Percentiles rank a stretch among this genome's conserved stretches.
These are phyloP conservation scores for Alternaria dauci DNA, from an alignment of 2,329 filamentous ascomycete species.

Conservation along the genomic window DNA sequence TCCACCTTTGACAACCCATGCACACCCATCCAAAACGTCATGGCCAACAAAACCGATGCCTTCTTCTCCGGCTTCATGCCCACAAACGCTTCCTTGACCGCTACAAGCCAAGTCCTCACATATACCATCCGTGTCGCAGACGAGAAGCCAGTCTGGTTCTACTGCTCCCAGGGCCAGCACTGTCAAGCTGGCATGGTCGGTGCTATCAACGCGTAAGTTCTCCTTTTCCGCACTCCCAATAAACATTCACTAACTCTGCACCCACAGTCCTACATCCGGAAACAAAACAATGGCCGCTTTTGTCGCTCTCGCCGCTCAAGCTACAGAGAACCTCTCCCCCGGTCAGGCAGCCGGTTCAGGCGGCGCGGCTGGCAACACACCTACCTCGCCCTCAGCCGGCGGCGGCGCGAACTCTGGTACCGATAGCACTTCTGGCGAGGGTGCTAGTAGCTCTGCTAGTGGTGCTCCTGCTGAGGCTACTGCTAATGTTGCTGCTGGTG, in stretches of 20 bases:
- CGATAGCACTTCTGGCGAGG: background rate
- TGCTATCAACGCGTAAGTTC: slow-evolving; percentile 76
- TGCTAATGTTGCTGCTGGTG: slow-evolving; percentile 35
- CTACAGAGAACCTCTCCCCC: slow-evolving; percentile 54
- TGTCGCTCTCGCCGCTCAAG: slow-evolving; percentile 49
- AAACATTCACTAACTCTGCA: slow-evolving; percentile 24
- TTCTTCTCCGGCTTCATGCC: slow-evolving; percentile 73
- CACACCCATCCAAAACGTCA: slow-evolving; percentile 63
- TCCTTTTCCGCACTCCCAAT: background rate
- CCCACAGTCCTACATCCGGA: slow-evolving; percentile 39
- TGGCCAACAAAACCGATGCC: slow-evolving; percentile 58
- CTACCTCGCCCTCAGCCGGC: slow-evolving; percentile 14
- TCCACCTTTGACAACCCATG: slow-evolving; percentile 78
- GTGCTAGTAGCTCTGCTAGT: slow-evolving; percentile 21
- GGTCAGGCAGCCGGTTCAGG: slow-evolving; percentile 42
- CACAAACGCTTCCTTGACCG: slow-evolving; percentile 52
- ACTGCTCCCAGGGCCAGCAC: slow-evolving; percentile 77
- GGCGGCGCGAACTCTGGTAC: slow-evolving; percentile 20
- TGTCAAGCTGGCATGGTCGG: slow-evolving; percentile 79
- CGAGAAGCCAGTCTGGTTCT: slow-evolving; percentile 78
- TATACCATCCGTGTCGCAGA: slow-evolving; percentile 76
- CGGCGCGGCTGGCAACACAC: slow-evolving; percentile 13
- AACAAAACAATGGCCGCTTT: slow-evolving; percentile 49
- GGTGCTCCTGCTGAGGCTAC: slow-evolving; percentile 35
- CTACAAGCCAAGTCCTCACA: slow-evolving; percentile 61